Conservation (phyloP, 306 rosid genomes). For the Abrus pulchellus region DNA sequence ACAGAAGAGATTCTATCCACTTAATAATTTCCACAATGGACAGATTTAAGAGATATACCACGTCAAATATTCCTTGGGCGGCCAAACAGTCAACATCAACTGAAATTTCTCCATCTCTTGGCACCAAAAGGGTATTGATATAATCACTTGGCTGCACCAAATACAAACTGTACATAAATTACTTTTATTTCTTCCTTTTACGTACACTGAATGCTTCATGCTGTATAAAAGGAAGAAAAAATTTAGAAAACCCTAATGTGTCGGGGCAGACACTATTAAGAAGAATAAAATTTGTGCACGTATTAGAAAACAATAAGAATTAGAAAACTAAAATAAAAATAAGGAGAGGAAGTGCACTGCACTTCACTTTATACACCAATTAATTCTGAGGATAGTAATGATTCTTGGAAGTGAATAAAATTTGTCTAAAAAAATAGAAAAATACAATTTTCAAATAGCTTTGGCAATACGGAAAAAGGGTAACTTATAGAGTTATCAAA, state of each 20-base stretch:
- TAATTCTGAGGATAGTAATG: neutral
- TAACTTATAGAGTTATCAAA: neutral
- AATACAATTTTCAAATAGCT: conserved; percentile 15
- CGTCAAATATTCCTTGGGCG: conserved; percentile 80
- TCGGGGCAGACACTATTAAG: neutral
- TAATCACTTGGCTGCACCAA: conserved; percentile 77
- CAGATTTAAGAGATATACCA: conserved; percentile 64
- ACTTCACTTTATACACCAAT: conserved; percentile 8
- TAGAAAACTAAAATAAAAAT: neutral
- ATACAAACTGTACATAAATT: conserved; percentile 26
- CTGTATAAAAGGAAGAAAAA: conserved; percentile 9
- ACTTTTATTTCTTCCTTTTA: neutral
- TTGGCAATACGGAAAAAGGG: neutral
- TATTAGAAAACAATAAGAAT: neutral
- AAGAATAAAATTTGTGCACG: too few relatives aligned
- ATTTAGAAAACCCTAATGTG: neutral
- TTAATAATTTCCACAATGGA: conserved; percentile 32
- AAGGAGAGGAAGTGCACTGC: neutral
- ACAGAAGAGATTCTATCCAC: conserved; percentile 19
- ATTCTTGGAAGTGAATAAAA: neutral
- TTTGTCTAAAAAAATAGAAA: conserved; percentile 2
- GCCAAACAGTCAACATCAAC: conserved; percentile 69
- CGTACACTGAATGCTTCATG: conserved; percentile 13
- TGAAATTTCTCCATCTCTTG: conserved; percentile 74
- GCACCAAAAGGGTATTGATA: conserved; percentile 80